These are phyloP conservation scores for Dysphania ambrosioides DNA, from an alignment of 148 eudicot genomes.

Conservation along the genomic window DNA sequence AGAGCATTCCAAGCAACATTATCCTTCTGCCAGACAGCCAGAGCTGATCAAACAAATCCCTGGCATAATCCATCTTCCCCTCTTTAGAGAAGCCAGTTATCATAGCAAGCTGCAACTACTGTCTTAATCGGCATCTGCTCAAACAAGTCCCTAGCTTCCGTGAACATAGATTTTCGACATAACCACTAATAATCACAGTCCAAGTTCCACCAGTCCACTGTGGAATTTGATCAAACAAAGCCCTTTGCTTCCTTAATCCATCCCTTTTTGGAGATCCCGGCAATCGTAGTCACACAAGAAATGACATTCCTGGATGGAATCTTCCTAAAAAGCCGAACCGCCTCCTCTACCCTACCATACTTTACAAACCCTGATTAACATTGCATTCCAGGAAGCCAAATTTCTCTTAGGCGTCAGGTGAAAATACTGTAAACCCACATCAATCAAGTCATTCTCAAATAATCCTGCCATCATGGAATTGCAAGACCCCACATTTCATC, in stretches of 20 bases:
- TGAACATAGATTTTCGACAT: slow-evolving; percentile 32
- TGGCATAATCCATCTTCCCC: slow-evolving; percentile 39
- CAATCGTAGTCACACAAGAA: slow-evolving; percentile 40
- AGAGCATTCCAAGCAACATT: slow-evolving; percentile 27
- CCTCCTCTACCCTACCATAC: slow-evolving; percentile 29
- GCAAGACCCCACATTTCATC: slow-evolving; percentile 36
- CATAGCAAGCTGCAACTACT: slow-evolving; percentile 37
- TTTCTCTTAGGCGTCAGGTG: slow-evolving; percentile 33
- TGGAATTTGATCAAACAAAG: slow-evolving; percentile 36
- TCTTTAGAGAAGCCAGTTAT: slow-evolving; percentile 38
- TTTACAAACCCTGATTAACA: slow-evolving; percentile 38
- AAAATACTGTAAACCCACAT: slow-evolving; percentile 31
- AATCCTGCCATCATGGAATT: slow-evolving; percentile 36
- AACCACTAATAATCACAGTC: slow-evolving; percentile 47
- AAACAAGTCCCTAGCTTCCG: slow-evolving; percentile 37
- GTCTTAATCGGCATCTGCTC: slow-evolving; percentile 31
- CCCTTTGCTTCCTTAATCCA: slow-evolving; percentile 34
- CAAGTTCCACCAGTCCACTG: slow-evolving; percentile 34
- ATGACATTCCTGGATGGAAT: slow-evolving; percentile 37
- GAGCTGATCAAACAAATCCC: slow-evolving; percentile 38
- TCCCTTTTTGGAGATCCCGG: slow-evolving; percentile 36
- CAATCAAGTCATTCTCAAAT: slow-evolving; percentile 26
- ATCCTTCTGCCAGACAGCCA: slow-evolving; percentile 30
- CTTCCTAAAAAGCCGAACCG: slow-evolving; percentile 26
- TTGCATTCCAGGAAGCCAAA: slow-evolving; percentile 38